A percentile compares a stretch with the other conserved stretches of the same genome.
These are phyloP conservation scores for Jaminaea rosea DNA, from an alignment of 1,284 basidiomycete genomes.

Conservation along the genomic window DNA sequence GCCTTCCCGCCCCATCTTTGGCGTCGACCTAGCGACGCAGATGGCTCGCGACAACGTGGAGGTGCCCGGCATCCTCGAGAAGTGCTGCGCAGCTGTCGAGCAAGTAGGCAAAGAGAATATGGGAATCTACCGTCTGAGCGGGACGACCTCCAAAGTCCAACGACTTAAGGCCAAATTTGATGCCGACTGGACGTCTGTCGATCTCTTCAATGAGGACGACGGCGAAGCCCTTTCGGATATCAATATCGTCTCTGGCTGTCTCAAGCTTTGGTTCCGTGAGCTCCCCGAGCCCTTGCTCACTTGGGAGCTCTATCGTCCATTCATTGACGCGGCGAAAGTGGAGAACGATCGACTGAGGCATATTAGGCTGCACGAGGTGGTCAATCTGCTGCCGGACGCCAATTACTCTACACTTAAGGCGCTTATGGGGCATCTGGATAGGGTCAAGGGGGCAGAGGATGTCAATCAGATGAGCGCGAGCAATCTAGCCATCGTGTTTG, in stretches of 20 bases:
- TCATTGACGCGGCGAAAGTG: slow-evolving; percentile 87
- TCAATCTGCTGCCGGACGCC: slow-evolving; percentile 93
- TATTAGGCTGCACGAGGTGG: slow-evolving; percentile 87
- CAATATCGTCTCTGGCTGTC: slow-evolving; percentile 83
- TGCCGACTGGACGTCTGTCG: slow-evolving; percentile 45
- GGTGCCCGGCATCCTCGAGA: slow-evolving; percentile 75
- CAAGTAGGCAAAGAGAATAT: slow-evolving; percentile 60
- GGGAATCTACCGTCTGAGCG: slow-evolving; percentile 88
- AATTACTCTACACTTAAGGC: slow-evolving; percentile 96
- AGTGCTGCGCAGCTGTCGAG: slow-evolving; percentile 87
- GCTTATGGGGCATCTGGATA: slow-evolving; percentile 83
- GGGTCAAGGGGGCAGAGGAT: slow-evolving; percentile 23
- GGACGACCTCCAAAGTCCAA: slow-evolving; percentile 78
- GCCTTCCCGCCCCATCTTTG: slow-evolving; percentile 55
- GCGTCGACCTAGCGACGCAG: slow-evolving; percentile 81
- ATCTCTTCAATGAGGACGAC: slow-evolving; percentile 35
- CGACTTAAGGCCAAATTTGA: slow-evolving; percentile 77
- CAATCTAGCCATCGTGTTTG: slow-evolving; percentile 94
- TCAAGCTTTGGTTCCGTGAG: slow-evolving; percentile 95
- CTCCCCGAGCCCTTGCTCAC: slow-evolving; percentile 90
- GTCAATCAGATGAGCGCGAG: slow-evolving; percentile 87
- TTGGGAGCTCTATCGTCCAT: slow-evolving; percentile 70
- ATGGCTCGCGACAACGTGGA: slow-evolving; percentile 80
- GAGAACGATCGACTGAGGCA: slow-evolving; percentile 87
- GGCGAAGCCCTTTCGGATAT: slow-evolving; percentile 61